Percentiles rank a stretch among this genome's conserved stretches.
These are phyloP conservation scores for Aspergillus puulaauensis DNA, from an alignment of 2,329 filamentous ascomycete species.

Conservation along the genomic window DNA sequence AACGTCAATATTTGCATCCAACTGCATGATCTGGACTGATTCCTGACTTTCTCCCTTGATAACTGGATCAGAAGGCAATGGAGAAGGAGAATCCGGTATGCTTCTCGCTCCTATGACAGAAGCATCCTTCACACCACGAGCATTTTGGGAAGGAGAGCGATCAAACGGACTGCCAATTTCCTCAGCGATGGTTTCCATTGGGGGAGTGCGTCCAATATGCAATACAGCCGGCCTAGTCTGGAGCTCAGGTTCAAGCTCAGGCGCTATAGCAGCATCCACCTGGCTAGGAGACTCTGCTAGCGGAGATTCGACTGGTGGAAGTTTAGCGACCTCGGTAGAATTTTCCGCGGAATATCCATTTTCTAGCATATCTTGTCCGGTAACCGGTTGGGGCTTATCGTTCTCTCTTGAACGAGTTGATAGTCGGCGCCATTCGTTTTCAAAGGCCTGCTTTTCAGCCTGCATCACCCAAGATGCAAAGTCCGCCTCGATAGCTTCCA, in stretches of 20 bases:
- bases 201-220: slow-evolving; percentile 12
- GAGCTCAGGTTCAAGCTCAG: not conserved
- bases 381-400: not conserved
- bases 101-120: not conserved
- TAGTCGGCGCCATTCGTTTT: slow-evolving; percentile 55
- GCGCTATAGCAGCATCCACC: not conserved
- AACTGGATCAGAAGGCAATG: not conserved
- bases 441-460: slow-evolving; percentile 71
- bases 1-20: not conserved
- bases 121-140: not conserved
- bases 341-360: not conserved
- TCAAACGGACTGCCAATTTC: slow-evolving; percentile 14
- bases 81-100: not conserved
- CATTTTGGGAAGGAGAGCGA: not conserved
- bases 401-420: slow-evolving; percentile 12
- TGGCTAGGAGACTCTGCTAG: not conserved
- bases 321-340: not conserved
- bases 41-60: not conserved
- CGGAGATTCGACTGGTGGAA: not conserved
- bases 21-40: not conserved
- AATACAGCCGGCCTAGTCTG: not conserved
- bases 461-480: slow-evolving; percentile 79
- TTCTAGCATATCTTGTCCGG: not conserved
- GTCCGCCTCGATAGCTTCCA: slow-evolving; percentile 75
- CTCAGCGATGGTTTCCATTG: slow-evolving; percentile 26